Evolutionary conservation across 805 yeast species (phyloP).

Genomic region (Starmera caribaea): DNA sequence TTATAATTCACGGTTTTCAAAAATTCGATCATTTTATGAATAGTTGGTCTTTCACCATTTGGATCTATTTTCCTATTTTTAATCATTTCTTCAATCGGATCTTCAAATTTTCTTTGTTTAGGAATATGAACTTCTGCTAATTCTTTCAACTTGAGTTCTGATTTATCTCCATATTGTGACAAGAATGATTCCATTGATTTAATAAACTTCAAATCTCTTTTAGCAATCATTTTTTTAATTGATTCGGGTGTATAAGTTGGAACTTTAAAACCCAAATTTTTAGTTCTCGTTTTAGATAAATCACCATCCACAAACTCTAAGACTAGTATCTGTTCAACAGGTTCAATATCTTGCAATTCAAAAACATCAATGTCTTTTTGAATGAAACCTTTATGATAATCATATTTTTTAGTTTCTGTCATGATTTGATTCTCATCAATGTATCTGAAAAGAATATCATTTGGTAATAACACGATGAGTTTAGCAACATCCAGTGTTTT

Average conservation of each 20-base stretch:
- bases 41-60: constrained; percentile 28
- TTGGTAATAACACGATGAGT: constrained; percentile 53
- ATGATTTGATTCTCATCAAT: constrained; percentile 66
- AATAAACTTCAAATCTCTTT: constrained; percentile 45
- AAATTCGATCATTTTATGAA: constrained; percentile 38
- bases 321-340: constrained; percentile 45
- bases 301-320: constrained; percentile 73
- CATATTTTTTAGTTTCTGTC: constrained; percentile 26
- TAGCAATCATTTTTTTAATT: constrained; percentile 48
- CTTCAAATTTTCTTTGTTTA: constrained; percentile 35
- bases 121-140: constrained; percentile 36
- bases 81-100: constrained; percentile 55
- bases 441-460: constrained; percentile 62
- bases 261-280: constrained; percentile 28
- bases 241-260: constrained; percentile 46
- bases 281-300: constrained; percentile 37
- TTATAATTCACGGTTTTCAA: constrained; percentile 46
- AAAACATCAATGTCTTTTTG: constrained; percentile 47
- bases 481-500: constrained; percentile 51
- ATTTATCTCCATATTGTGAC: constrained; percentile 17
- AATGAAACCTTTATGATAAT: constrained; percentile 36
- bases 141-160: constrained; percentile 26
- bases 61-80: constrained; percentile 17
- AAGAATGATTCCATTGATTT: constrained; percentile 29
- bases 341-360: constrained; percentile 31